Percentiles rank a stretch among this genome's conserved stretches.
Conservation (phyloP, 2,329 filamentous ascomycete genomes). For the Emmonsiellopsis sp. region DNA sequence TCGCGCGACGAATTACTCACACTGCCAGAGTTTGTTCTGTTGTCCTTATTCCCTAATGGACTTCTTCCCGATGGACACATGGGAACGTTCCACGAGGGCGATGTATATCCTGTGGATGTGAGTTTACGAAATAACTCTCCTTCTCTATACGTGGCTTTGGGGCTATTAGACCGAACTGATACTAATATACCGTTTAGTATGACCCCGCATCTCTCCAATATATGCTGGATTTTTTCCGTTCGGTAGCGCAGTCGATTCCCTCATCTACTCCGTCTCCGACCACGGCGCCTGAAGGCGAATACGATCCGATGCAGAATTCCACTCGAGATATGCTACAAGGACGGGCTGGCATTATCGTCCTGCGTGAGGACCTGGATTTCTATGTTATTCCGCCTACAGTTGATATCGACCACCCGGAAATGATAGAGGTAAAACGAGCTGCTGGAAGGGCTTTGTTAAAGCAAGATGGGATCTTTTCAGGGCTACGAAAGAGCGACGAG, state of each 20-base stretch:
- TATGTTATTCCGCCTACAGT: constrained; percentile 84
- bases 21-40: constrained; percentile 88
- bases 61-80: constrained; percentile 93
- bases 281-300: constrained; percentile 49
- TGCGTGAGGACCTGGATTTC: constrained; percentile 93
- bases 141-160: background rate
- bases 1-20: constrained; percentile 92
- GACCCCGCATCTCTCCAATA: constrained; percentile 93
- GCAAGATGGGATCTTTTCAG: constrained; percentile 93
- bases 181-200: constrained; percentile 52
- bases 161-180: background rate
- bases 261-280: constrained; percentile 58
- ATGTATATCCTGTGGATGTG: constrained; percentile 96
- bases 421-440: constrained; percentile 93
- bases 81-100: constrained; percentile 83
- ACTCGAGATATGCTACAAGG: constrained; percentile 72
- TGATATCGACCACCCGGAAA: constrained; percentile 77
- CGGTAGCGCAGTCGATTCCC: constrained; percentile 85
- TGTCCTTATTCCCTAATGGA: constrained; percentile 98
- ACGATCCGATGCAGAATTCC: constrained; percentile 61
- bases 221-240: constrained; percentile 98
- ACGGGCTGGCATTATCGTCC: constrained; percentile 89
- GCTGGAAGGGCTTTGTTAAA: constrained; percentile 76
- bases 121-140: constrained; percentile 37
- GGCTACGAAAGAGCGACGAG: constrained; percentile 88